Conservation (phyloP, 352 stramenopile genomes). For the Phytophthora fragariae region DNA sequence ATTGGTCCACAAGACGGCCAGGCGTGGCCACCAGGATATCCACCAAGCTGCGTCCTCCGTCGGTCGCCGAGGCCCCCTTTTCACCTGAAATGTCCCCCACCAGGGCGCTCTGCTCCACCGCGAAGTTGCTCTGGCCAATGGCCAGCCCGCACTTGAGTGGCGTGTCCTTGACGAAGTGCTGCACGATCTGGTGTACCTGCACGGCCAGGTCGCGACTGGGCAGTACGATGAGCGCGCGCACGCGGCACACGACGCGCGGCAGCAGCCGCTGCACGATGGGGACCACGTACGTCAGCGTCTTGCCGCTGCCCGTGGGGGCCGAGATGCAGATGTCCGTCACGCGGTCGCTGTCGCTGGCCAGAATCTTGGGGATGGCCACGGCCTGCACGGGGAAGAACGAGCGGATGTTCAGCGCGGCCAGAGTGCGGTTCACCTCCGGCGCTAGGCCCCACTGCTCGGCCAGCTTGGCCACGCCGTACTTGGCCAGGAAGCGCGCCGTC, state of each 20-base stretch:
- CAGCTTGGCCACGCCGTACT: constrained; percentile 75
- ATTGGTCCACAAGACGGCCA: constrained; percentile 96
- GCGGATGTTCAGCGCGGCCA: constrained; percentile 60
- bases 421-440: constrained; percentile 49
- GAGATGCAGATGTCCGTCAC: constrained; percentile 96
- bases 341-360: constrained; percentile 83
- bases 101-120: constrained; percentile 77
- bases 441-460: constrained; percentile 58
- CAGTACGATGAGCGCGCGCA: constrained; percentile 96
- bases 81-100: constrained; percentile 47
- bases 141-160: constrained; percentile 91
- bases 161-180: constrained; percentile 69
- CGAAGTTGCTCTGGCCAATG: constrained; percentile 93
- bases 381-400: constrained; percentile 97
- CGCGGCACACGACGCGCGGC: constrained; percentile 77
- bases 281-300: constrained; percentile 97
- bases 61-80: constrained; percentile 20
- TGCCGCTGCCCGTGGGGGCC: constrained; percentile 97
- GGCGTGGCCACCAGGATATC: constrained; percentile 98
- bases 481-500: constrained; percentile 60
- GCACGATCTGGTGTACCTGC: constrained; percentile 87
- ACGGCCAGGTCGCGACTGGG: constrained; percentile 96
- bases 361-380: constrained; percentile 93
- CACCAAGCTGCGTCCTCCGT: constrained; percentile 85
- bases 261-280: constrained; percentile 94